Conservation (phyloP, 805 yeast genomes). For the Myxozyma udenii region DNA sequence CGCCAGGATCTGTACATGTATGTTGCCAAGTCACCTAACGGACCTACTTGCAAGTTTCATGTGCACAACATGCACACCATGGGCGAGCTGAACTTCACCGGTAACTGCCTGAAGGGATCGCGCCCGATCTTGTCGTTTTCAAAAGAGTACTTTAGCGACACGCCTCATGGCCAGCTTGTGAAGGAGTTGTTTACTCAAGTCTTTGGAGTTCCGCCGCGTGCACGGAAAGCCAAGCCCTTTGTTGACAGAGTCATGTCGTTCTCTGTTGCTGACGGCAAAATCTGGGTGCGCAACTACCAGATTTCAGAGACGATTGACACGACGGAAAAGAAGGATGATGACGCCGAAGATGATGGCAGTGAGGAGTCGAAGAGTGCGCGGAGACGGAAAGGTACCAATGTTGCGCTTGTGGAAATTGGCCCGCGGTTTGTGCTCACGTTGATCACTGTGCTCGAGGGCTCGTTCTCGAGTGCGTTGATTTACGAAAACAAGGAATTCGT, state of each 20-base stretch:
- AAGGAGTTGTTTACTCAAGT: constrained; percentile 79
- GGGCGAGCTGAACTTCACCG: constrained; percentile 94
- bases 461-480: constrained; percentile 96
- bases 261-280: constrained; percentile 84
- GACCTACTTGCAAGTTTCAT: constrained; percentile 92
- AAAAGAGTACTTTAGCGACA: constrained; percentile 54
- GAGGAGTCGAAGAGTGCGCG: constrained; percentile 37
- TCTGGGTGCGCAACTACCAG: constrained; percentile 95
- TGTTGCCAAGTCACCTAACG: constrained; percentile 95
- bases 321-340: constrained; percentile 31
- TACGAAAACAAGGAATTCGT: constrained; percentile 96
- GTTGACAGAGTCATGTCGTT: constrained; percentile 93
- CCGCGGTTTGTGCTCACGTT: constrained; percentile 93
- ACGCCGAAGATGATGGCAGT: constrained; percentile 48
- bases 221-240: constrained; percentile 91
- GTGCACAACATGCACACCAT: constrained; percentile 91
- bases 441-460: constrained; percentile 89
- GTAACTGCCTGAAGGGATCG: constrained; percentile 92
- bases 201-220: constrained; percentile 93
- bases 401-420: constrained; percentile 88
- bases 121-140: constrained; percentile 92
- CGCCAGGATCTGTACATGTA: constrained; percentile 93
- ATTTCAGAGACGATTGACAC: constrained; percentile 62
- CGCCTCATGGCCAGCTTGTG: constrained; percentile 65
- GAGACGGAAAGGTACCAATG: constrained; percentile 48